Evolutionary conservation across 2,329 filamentous ascomycete genomes (phyloP).

Genomic region (Botrytis byssoidea): DNA sequence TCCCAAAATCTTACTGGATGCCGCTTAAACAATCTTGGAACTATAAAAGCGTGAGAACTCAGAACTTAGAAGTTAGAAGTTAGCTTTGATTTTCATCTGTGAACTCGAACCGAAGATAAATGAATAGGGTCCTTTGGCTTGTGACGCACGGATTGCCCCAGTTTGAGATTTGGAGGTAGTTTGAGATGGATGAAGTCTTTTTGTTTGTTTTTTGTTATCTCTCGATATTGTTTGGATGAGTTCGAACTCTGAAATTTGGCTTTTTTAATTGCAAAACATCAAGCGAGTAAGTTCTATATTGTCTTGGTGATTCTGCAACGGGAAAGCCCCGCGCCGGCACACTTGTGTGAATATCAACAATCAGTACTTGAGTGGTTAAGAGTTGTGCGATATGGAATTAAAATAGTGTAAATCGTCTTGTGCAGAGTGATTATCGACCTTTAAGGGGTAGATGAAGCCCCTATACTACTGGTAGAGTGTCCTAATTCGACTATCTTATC

Average conservation of each 20-base stretch:
- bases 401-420: not conserved
- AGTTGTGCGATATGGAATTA: not conserved
- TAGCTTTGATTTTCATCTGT: not conserved
- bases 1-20: constrained; percentile 11
- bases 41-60: not conserved
- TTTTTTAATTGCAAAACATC: not conserved
- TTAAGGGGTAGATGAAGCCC: not conserved
- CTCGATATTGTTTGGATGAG: not conserved
- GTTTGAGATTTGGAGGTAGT: constrained; percentile 12
- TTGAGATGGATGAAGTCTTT: constrained; percentile 1
- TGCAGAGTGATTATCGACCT: not conserved
- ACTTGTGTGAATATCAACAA: not conserved
- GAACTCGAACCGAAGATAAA: not conserved
- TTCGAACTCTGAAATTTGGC: not conserved
- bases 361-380: not conserved
- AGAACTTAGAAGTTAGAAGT: not conserved
- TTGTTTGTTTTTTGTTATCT: not conserved
- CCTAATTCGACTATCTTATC: not conserved
- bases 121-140: constrained; percentile 5
- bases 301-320: not conserved
- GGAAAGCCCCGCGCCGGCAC: not conserved
- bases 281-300: not conserved
- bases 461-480: not conserved
- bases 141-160: constrained; percentile 14
- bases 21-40: constrained; percentile 7